Conservation (phyloP, 805 yeast species). For the Kuraishia cidri region DNA sequence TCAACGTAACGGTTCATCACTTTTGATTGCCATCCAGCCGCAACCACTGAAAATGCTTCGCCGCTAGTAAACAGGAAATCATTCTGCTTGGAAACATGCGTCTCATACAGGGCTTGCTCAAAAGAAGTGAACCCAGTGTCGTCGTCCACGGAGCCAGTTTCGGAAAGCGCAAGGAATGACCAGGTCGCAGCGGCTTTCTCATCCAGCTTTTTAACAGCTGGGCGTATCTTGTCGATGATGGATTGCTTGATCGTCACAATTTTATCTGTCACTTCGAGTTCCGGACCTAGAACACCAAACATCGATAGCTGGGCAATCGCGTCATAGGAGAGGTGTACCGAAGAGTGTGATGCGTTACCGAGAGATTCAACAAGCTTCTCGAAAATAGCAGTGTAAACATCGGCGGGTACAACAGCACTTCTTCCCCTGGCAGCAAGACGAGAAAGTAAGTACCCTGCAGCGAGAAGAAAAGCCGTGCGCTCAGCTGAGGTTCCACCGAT, state of each 20-base stretch:
- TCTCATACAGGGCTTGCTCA: slow-evolving; percentile 40
- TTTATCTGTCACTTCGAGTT: slow-evolving; percentile 7
- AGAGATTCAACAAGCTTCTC: slow-evolving; percentile 8
- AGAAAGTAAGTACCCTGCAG: slow-evolving; percentile 36
- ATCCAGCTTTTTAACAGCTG: slow-evolving; percentile 42
- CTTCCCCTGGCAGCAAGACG: slow-evolving; percentile 29
- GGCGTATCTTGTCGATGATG: slow-evolving; percentile 20
- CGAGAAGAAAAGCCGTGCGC: slow-evolving; percentile 13
- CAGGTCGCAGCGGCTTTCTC: slow-evolving; percentile 52
- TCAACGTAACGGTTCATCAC: slow-evolving; percentile 45
- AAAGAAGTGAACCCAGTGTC: slow-evolving; percentile 17
- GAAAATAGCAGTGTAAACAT: slow-evolving; percentile 2
- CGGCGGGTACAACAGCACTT: slow-evolving; percentile 8
- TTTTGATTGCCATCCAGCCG: slow-evolving; percentile 69
- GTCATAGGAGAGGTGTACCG: slow-evolving; percentile 22
- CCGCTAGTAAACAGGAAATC: slow-evolving; percentile 76
- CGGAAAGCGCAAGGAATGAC: slow-evolving; percentile 41
- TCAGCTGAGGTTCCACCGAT: neutral
- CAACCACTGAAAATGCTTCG: slow-evolving; percentile 67
- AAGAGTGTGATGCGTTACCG: slow-evolving; percentile 12
- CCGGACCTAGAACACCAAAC: slow-evolving; percentile 37
- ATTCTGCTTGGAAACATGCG: slow-evolving; percentile 60
- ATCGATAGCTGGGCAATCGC: slow-evolving; percentile 31
- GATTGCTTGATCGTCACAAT: slow-evolving; percentile 11
- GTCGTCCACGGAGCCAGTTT: slow-evolving; percentile 10